Conservation (phyloP, 257 asterid genomes). For the Scutellaria galericulata region DNA sequence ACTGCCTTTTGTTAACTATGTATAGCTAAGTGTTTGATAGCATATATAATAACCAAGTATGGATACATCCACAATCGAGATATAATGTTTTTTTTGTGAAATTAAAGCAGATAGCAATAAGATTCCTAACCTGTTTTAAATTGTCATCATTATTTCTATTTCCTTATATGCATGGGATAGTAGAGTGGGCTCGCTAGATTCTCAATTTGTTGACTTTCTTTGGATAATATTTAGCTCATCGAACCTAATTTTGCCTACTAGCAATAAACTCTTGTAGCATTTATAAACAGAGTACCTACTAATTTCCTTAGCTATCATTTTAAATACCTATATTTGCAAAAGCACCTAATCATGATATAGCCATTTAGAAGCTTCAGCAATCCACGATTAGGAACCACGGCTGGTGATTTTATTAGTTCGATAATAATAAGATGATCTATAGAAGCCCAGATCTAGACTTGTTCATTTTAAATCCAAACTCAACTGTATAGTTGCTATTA, state of each 20-base stretch:
- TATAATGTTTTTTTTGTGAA: background rate
- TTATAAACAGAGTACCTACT: slow-evolving; percentile 6
- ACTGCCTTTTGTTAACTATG: too few relatives aligned
- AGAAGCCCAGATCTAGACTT: slow-evolving; percentile 21
- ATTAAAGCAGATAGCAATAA: background rate
- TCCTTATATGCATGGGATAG: slow-evolving; percentile 8
- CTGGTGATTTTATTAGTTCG: background rate
- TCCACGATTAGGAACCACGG: slow-evolving; percentile 12
- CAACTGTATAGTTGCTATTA: background rate
- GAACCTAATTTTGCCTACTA: background rate
- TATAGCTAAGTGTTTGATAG: too few relatives aligned
- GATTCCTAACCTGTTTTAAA: background rate
- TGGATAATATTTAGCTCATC: background rate
- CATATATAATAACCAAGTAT: background rate
- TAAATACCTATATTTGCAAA: background rate
- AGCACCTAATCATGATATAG: background rate
- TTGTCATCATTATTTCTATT: background rate
- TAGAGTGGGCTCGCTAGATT: background rate
- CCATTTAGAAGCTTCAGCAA: slow-evolving; percentile 24
- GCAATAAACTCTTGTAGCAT: slow-evolving; percentile 2
- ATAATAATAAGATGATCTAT: slow-evolving; percentile 18
- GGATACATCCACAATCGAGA: background rate
- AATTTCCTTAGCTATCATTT: slow-evolving; percentile 7
- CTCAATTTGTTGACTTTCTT: background rate
- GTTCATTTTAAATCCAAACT: slow-evolving; percentile 32